Percentiles rank a stretch among this genome's conserved stretches.
phyloP scores from a whole-genome alignment of 345 rosid species.

The Hibiscus mutabilis region DNA sequence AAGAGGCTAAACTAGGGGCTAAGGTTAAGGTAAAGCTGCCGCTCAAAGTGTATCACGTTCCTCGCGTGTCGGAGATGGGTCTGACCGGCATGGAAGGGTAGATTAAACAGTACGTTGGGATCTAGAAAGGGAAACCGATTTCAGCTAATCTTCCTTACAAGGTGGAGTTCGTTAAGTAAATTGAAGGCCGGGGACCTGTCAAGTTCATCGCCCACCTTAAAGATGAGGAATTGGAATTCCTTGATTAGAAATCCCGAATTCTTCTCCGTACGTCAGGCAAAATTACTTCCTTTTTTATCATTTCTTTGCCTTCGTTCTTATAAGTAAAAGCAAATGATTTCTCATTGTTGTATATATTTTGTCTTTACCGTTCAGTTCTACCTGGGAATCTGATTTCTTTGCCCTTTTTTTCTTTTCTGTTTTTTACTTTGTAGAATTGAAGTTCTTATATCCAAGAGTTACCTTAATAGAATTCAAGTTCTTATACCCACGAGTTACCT shows the following conservation, averaged over 20 bases:
- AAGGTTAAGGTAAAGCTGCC: slow-evolving; percentile 72
- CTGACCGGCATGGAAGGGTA: slow-evolving; percentile 74
- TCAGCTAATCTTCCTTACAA: slow-evolving; percentile 83
- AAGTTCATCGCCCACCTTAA: slow-evolving; percentile 87
- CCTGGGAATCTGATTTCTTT: neutral
- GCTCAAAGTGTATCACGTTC: slow-evolving; percentile 81
- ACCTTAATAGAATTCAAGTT: too few relatives aligned
- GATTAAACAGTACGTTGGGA: slow-evolving; percentile 55
- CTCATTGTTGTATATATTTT: slow-evolving; percentile 11
- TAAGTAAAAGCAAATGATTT: neutral
- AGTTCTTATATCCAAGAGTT: neutral
- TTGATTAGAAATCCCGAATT: slow-evolving; percentile 44
- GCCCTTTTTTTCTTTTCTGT: neutral
- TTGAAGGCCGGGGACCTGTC: slow-evolving; percentile 66
- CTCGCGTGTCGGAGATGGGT: slow-evolving; percentile 64
- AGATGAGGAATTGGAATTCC: slow-evolving; percentile 70
- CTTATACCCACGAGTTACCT: neutral
- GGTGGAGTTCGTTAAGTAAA: slow-evolving; percentile 55
- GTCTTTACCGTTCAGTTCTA: neutral
- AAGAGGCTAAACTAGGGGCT: slow-evolving; percentile 47
- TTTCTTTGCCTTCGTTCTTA: neutral
- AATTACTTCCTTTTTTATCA: too few relatives aligned
- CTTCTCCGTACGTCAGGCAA: too few relatives aligned
- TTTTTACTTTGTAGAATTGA: neutral
- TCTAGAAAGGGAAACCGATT: slow-evolving; percentile 73